These are phyloP conservation scores for Stachybotrys echinatus DNA, from an alignment of 2,329 filamentous ascomycete genomes.

Conservation along the genomic window DNA sequence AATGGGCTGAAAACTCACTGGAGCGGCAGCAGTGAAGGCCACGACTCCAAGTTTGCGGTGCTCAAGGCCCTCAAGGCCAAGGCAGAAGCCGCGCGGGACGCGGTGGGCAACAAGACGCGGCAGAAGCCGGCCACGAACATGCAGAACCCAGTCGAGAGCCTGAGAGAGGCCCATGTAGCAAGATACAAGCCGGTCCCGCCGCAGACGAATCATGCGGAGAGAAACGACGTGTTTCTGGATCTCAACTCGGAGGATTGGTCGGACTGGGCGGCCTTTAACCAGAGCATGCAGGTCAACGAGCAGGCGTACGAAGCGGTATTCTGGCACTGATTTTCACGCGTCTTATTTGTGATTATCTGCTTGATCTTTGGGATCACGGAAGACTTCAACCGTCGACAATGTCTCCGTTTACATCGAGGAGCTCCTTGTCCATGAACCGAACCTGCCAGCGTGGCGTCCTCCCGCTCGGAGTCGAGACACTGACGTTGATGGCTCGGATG, in stretches of 20 bases:
- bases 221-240: not conserved
- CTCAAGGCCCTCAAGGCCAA: not conserved
- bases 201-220: not conserved
- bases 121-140: not conserved
- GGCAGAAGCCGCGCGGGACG: not conserved
- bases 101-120: not conserved
- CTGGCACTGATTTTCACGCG: not conserved
- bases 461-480: too few relatives aligned
- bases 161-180: too few relatives aligned
- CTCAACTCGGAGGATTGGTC: not conserved
- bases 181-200: not conserved
- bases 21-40: not conserved
- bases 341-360: too few relatives aligned
- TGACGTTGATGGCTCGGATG: conserved; percentile 41
- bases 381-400: too few relatives aligned
- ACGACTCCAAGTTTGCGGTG: not conserved
- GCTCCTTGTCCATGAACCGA: too few relatives aligned
- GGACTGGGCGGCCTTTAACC: not conserved
- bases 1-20: not conserved
- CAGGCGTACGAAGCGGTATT: not conserved
- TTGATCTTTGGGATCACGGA: too few relatives aligned
- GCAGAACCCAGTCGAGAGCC: too few relatives aligned
- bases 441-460: too few relatives aligned
- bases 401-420: too few relatives aligned
- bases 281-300: not conserved